Conservation (phyloP, 805 yeast species). For the Cyberlindnera galapagoensis region DNA sequence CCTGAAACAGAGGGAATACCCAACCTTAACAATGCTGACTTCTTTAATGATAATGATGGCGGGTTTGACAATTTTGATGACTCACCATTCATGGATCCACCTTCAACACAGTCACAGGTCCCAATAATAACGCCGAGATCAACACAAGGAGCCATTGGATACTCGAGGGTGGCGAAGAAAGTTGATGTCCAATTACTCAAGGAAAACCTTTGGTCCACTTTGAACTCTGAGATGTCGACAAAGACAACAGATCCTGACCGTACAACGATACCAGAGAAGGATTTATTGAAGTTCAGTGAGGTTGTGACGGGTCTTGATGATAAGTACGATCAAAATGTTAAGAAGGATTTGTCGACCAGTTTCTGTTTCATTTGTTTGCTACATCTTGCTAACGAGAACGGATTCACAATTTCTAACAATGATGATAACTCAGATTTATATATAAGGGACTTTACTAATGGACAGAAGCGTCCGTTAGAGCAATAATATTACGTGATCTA, state of each 20-base stretch:
- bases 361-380: conserved; percentile 78
- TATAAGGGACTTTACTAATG: conserved; percentile 9
- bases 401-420: conserved; percentile 47
- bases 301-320: conserved; percentile 44
- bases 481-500: too few species aligned
- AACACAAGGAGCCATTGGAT: conserved; percentile 44
- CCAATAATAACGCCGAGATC: too few species aligned
- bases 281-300: conserved; percentile 32
- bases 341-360: conserved; percentile 72
- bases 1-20: conserved; percentile 16
- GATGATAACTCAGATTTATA: conserved; percentile 19
- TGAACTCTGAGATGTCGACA: conserved; percentile 17
- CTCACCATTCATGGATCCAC: conserved; percentile 14
- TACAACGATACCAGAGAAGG: conserved; percentile 1
- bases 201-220: conserved; percentile 68
- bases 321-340: conserved; percentile 48
- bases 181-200: conserved; percentile 75
- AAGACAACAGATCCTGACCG: conserved; percentile 2
- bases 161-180: conserved; percentile 67
- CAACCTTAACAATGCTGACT: conserved; percentile 31
- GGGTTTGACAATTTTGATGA: conserved; percentile 26
- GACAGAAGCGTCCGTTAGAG: too few species aligned
- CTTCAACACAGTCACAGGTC: conserved; percentile 20
- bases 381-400: conserved; percentile 85
- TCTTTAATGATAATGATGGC: conserved; percentile 30